Base-by-base conservation (phyloP, 805 yeast species). In the Barnettozyma populi region DNA sequence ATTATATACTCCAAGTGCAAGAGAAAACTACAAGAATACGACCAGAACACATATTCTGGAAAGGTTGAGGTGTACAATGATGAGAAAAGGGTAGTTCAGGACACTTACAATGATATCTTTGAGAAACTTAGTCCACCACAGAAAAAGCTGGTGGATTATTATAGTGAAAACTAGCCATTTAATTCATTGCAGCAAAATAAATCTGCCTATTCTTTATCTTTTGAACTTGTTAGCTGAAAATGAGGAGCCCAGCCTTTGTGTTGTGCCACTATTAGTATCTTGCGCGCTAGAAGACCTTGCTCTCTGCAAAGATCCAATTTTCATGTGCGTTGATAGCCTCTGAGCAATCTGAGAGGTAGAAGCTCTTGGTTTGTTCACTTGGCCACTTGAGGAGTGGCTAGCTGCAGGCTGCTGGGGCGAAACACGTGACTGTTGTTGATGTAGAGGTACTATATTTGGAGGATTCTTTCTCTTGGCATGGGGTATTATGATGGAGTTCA, bases 61-160 rank as follows among this genome's bases (percentile, higher is more conserved):
- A 57, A 57, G 11, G 19, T 36, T 37, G 49, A 40, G 19, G 21
- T 25, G 25, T 39, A 37, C 29, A 37, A 46, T 31, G 56, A 57
- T 43, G 25, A 38, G 9, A 43, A 41, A 52, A 42, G 32, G 20
- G 45, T 57, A 11, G 60, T 56, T 9, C 62, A 57, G 19, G 53
- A 59, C 39, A 52, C 62, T 5, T 62, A 57, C 32, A 62, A 59
- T 35, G 50, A 56, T 23, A 60, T 75, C 4, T 62, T 76, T 51
- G 64, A 59, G 31, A 67, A 64, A 47, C 58, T 78, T 35, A 62
- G 73, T 16, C 48, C 57, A 2, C 67, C 78, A 1, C 82, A 78
- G 48, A 63, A 61, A 45, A 74, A 70, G 51, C 59, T 79, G 43
- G 69, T 78, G 14, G 75, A 76, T 47, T 71, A 72, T 52, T 78